Conservation (phyloP, 2,329 filamentous ascomycete species). For the Diaporthe batatas region DNA sequence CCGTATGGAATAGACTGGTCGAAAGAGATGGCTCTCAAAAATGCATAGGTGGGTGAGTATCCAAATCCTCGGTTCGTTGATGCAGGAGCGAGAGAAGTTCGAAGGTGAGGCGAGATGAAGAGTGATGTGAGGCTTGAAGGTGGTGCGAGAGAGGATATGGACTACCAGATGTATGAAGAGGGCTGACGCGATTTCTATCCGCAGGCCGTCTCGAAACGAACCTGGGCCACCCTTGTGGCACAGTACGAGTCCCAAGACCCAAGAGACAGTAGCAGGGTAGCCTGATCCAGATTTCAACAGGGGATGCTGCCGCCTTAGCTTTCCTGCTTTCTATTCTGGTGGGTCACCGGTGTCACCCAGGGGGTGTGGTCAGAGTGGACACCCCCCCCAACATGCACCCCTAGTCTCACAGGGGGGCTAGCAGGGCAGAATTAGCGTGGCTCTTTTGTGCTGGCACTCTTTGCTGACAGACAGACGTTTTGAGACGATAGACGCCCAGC, state of each 20-base stretch:
- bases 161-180: constrained; percentile 39
- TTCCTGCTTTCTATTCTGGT: constrained; percentile 19
- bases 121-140: constrained; percentile 32
- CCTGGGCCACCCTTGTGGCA: constrained; percentile 31
- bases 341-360: background rate
- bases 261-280: constrained; percentile 13
- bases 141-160: constrained; percentile 36
- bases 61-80: constrained; percentile 35
- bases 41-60: constrained; percentile 3
- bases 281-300: constrained; percentile 17
- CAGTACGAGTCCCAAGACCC: constrained; percentile 29
- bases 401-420: background rate
- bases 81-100: constrained; percentile 28
- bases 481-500: background rate
- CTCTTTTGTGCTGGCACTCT: background rate
- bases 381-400: background rate
- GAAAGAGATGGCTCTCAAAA: constrained; percentile 25
- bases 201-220: constrained; percentile 34
- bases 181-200: constrained; percentile 34
- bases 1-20: constrained; percentile 43
- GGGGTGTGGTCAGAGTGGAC: background rate
- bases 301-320: constrained; percentile 33
- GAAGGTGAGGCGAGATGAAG: constrained; percentile 36
- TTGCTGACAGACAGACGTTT: background rate
- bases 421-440: constrained; percentile 15